These are phyloP conservation scores for Mollisiaceae sp. DNA, from an alignment of 2,329 filamentous ascomycete species.

Conservation along the genomic window DNA sequence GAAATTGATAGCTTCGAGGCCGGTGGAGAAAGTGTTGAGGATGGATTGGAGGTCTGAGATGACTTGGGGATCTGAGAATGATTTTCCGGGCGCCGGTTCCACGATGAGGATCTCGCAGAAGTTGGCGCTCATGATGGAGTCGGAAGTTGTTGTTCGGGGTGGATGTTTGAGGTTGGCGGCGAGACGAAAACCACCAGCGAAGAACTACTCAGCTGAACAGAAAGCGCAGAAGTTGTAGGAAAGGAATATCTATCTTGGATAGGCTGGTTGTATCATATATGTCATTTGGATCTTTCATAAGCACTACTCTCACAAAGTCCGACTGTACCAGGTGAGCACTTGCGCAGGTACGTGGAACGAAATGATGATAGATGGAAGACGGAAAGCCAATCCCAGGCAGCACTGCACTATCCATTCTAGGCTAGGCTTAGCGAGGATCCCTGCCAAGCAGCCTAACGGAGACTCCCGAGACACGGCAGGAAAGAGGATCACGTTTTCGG, in stretches of 20 bases:
- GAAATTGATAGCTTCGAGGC: conserved; percentile 6
- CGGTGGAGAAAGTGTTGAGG: not conserved
- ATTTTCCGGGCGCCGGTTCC: not conserved
- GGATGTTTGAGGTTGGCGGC: conserved; percentile 6
- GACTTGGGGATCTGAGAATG: not conserved
- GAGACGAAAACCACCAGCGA: not conserved
- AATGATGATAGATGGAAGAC: not conserved
- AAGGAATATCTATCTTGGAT: not conserved
- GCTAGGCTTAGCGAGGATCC: not conserved
- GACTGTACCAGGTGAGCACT: conserved; percentile 6
- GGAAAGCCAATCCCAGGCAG: not conserved
- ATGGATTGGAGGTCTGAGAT: conserved; percentile 8
- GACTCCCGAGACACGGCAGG: not conserved
- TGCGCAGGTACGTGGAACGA: not conserved
- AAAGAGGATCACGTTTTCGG: not conserved
- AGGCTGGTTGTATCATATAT: not conserved
- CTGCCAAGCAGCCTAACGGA: not conserved
- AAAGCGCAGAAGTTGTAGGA: not conserved
- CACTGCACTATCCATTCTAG: not conserved
- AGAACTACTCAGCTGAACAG: not conserved
- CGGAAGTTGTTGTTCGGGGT: not conserved
- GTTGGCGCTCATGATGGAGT: conserved; percentile 11
- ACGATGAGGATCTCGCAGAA: conserved; percentile 9
- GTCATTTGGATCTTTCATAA: not conserved
- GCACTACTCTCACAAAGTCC: conserved; percentile 2